These are phyloP conservation scores for Penicillium sp. DNA, from an alignment of 2,329 filamentous ascomycete genomes.

Conservation along the genomic window DNA sequence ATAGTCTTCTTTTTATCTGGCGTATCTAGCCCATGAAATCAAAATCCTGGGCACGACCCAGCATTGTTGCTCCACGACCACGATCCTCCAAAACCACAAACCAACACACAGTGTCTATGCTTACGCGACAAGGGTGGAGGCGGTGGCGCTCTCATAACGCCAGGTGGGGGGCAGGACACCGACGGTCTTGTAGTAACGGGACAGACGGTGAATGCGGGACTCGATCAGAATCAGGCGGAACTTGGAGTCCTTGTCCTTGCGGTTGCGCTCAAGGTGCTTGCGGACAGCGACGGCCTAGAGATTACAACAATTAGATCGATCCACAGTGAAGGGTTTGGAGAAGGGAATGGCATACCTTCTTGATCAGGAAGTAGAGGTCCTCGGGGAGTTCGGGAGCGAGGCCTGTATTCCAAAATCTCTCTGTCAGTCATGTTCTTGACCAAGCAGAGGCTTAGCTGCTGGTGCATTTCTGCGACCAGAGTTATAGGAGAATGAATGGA, in stretches of 20 bases:
- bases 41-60: conserved; percentile 3
- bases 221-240: conserved; percentile 99
- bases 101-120: conserved; percentile 32
- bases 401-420: conserved; percentile 81
- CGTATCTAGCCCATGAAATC: conserved; percentile 21
- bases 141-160: conserved; percentile 98
- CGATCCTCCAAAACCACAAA: conserved; percentile 20
- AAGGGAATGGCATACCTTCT: conserved; percentile 70
- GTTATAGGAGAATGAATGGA: conserved; percentile 10
- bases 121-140: conserved; percentile 91
- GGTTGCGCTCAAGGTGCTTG: conserved; percentile 99
- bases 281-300: conserved; percentile 88
- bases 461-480: conserved; percentile 33
- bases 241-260: conserved; percentile 99
- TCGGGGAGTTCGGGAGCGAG: conserved; percentile 98
- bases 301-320: conserved; percentile 5
- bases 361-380: conserved; percentile 99
- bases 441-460: conserved; percentile 75
- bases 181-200: conserved; percentile 99
- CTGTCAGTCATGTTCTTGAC: conserved; percentile 77
- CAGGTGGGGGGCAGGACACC: conserved; percentile 83
- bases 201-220: conserved; percentile 99
- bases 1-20: conserved; percentile 24
- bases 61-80: conserved; percentile 6
- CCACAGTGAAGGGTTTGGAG: neutral